phyloP scores from a whole-genome alignment of 176 grass and related monocot genomes.

The Lolium perenne region DNA sequence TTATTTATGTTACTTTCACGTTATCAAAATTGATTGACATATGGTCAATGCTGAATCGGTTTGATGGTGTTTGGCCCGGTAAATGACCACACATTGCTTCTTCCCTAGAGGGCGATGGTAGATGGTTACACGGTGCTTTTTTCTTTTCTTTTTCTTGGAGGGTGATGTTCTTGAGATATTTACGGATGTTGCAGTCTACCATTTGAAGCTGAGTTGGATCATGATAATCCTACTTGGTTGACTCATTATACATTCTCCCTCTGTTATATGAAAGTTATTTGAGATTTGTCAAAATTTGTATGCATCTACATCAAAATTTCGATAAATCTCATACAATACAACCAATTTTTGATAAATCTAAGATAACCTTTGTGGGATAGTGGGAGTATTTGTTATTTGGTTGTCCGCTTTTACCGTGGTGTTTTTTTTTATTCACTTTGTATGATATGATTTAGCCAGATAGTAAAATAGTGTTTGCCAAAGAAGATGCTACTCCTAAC shows the following conservation, averaged over 20 bases:
- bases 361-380: too few species aligned
- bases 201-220: neutral
- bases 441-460: neutral
- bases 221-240: neutral
- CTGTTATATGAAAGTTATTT: too few species aligned
- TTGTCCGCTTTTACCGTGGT: neutral
- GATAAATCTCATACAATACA: too few species aligned
- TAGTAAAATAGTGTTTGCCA: neutral
- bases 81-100: neutral
- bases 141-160: neutral
- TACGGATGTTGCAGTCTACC: neutral
- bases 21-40: neutral
- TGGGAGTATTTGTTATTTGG: neutral
- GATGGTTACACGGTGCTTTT: neutral
- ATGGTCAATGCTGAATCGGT: neutral
- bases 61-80: too few species aligned
- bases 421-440: too few species aligned
- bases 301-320: too few species aligned
- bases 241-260: too few species aligned
- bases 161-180: constrained; percentile 27
- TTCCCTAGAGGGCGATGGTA: neutral
- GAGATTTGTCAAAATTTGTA: too few species aligned
- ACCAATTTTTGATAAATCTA: too few species aligned
- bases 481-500: neutral
- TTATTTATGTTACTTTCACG: neutral